phyloP scores from a whole-genome alignment of 495 filamentous ascomycete genomes.

The Penicilliopsis zonata region DNA sequence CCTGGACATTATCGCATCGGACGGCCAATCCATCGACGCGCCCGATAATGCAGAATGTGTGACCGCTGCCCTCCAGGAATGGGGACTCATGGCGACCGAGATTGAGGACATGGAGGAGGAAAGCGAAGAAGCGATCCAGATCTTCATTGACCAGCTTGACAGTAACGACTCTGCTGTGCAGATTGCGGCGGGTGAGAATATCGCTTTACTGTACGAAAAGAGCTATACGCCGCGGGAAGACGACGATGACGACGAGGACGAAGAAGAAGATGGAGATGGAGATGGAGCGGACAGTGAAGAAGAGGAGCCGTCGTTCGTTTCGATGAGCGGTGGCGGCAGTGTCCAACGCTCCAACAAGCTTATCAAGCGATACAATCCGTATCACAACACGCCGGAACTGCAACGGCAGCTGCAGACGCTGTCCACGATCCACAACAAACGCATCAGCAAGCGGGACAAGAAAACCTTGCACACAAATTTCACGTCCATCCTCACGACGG shows the following conservation, averaged over 20 bases:
- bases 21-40: slow-evolving; percentile 65
- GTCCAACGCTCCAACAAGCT: slow-evolving; percentile 44
- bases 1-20: slow-evolving; percentile 75
- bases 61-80: slow-evolving; percentile 70
- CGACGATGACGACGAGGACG: slow-evolving; percentile 43
- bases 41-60: slow-evolving; percentile 67
- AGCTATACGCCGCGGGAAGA: slow-evolving; percentile 50
- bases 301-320: slow-evolving; percentile 33
- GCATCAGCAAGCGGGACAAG: slow-evolving; percentile 67
- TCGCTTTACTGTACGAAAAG: slow-evolving; percentile 83
- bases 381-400: slow-evolving; percentile 42
- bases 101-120: slow-evolving; percentile 68
- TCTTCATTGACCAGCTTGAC: slow-evolving; percentile 82
- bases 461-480: slow-evolving; percentile 70
- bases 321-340: slow-evolving; percentile 4
- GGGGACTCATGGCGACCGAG: slow-evolving; percentile 77
- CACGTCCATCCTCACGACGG: slow-evolving; percentile 68
- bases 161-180: slow-evolving; percentile 67
- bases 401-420: slow-evolving; percentile 40
- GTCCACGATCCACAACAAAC: slow-evolving; percentile 50
- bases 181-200: slow-evolving; percentile 78
- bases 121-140: slow-evolving; percentile 66
- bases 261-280: slow-evolving; percentile 38
- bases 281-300: too few species aligned
- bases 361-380: slow-evolving; percentile 46